phyloP scores from a whole-genome alignment of 2,329 filamentous ascomycete species.

The Peltaster fructicola region DNA sequence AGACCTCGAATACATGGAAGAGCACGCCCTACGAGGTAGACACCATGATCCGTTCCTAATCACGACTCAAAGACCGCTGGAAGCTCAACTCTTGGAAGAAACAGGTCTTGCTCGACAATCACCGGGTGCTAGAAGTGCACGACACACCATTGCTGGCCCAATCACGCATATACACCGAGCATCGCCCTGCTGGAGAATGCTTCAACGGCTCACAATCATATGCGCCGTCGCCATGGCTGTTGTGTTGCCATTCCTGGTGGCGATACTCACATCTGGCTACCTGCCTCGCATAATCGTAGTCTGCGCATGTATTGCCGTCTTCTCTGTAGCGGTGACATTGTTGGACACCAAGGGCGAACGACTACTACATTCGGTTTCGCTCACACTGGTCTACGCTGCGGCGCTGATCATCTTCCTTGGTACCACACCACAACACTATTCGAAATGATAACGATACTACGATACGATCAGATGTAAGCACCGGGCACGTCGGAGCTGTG shows the following conservation, averaged over 20 bases:
- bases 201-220: slow-evolving; percentile 1
- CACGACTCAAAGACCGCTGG: slow-evolving; percentile 7
- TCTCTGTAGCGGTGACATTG: slow-evolving; percentile 2
- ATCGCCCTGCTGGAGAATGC: slow-evolving; percentile 1
- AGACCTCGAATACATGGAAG: slow-evolving; percentile 10
- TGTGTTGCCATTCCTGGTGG: slow-evolving; percentile 3
- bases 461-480: too few relatives aligned
- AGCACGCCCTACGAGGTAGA: slow-evolving; percentile 2
- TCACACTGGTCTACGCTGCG: too few relatives aligned
- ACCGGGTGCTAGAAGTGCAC: neutral
- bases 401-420: too few relatives aligned
- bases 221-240: slow-evolving; percentile 2
- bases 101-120: slow-evolving; percentile 6
- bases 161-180: slow-evolving; percentile 1
- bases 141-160: slow-evolving; percentile 1
- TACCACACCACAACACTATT: too few relatives aligned
- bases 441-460: too few relatives aligned
- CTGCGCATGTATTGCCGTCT: slow-evolving; percentile 2
- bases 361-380: too few relatives aligned
- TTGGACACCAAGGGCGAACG: too few relatives aligned
- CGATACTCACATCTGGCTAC: slow-evolving; percentile 2
- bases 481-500: too few relatives aligned
- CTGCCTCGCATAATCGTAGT: slow-evolving; percentile 1
- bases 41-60: slow-evolving; percentile 9
- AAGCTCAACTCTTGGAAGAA: slow-evolving; percentile 10